Percentiles rank a stretch among this genome's conserved stretches.
Conservation (phyloP, 495 filamentous ascomycete species). For the Trichocladium uniseriatum region DNA sequence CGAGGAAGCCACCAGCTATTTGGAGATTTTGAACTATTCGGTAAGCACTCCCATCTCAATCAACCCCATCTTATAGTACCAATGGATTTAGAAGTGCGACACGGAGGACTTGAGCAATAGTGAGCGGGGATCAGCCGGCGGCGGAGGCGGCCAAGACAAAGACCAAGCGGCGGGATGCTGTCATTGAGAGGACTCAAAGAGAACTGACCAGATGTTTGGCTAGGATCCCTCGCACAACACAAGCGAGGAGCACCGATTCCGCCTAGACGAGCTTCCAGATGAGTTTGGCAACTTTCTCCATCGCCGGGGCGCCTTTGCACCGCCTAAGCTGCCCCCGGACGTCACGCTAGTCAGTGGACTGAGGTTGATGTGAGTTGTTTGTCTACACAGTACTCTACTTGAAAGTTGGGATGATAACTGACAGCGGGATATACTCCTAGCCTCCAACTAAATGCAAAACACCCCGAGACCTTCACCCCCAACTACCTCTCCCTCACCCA, state of each 20-base stretch:
- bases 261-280: constrained; percentile 31
- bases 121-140: neutral
- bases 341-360: constrained; percentile 37
- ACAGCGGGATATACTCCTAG: constrained; percentile 19
- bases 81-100: no score
- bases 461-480: constrained; percentile 44
- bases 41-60: no score
- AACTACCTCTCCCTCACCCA: constrained; percentile 35
- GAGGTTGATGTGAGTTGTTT: constrained; percentile 43
- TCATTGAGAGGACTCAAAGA: neutral
- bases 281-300: constrained; percentile 47
- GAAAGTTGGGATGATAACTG: no score
- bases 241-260: constrained; percentile 38
- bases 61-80: no score
- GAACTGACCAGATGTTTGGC: neutral
- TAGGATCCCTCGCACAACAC: constrained; percentile 35
- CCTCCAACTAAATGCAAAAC: constrained; percentile 41
- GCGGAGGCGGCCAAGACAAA: neutral
- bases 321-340: constrained; percentile 30
- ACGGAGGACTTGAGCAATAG: no score
- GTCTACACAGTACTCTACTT: no score
- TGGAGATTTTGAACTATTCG: constrained; percentile 48
- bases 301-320: constrained; percentile 39
- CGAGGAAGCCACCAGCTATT: constrained; percentile 39
- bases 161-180: neutral